Evolutionary conservation across 331 rosid genomes (phyloP).

Genomic region (Phaseolus coccineus): DNA sequence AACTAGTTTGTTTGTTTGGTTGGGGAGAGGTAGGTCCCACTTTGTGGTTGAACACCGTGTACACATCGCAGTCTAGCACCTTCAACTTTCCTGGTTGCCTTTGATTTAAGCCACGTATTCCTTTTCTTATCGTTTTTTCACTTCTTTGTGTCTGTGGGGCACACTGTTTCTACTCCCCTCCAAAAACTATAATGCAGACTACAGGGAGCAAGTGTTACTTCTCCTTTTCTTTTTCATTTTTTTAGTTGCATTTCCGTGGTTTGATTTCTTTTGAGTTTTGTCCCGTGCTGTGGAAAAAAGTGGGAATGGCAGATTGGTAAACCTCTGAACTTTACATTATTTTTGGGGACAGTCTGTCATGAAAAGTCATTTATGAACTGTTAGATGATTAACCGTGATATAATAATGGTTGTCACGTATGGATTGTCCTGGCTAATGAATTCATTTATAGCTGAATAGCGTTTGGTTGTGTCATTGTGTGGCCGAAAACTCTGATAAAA

Average conservation of each 20-base stretch:
- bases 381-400: slow-evolving; percentile 35
- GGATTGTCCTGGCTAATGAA: background rate
- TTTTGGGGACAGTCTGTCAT: slow-evolving; percentile 43
- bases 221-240: background rate
- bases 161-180: slow-evolving; percentile 24
- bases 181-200: background rate
- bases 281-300: slow-evolving; percentile 35
- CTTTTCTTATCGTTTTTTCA: background rate
- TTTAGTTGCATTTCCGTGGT: slow-evolving; percentile 9
- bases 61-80: slow-evolving; percentile 36
- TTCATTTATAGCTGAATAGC: slow-evolving; percentile 34
- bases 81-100: slow-evolving; percentile 40
- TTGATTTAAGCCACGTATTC: slow-evolving; percentile 48
- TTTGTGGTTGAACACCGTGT: slow-evolving; percentile 42
- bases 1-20: slow-evolving; percentile 19
- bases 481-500: slow-evolving; percentile 49
- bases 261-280: slow-evolving; percentile 29
- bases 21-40: slow-evolving; percentile 46
- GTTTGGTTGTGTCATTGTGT: slow-evolving; percentile 38
- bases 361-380: slow-evolving; percentile 46
- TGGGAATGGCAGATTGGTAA: slow-evolving; percentile 9
- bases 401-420: slow-evolving; percentile 39
- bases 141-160: slow-evolving; percentile 30
- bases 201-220: slow-evolving; percentile 6
- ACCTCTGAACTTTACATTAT: background rate